Conservation (phyloP, 78 protist genomes). For the Blattamonas nauphoetae region DNA sequence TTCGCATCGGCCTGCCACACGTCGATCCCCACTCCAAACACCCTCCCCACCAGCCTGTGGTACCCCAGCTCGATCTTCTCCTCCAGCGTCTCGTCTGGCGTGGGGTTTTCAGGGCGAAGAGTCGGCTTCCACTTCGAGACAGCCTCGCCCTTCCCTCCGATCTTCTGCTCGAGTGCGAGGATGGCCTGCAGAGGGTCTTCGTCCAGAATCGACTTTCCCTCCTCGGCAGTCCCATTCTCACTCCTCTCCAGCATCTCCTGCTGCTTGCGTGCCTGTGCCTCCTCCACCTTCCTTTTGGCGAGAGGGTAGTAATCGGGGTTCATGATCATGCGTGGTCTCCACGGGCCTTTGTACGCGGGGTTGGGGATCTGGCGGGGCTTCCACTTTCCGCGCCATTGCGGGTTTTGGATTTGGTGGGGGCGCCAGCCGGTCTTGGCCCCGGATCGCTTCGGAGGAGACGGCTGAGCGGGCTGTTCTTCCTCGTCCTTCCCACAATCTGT, state of each 20-base stretch:
- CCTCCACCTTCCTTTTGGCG: background rate
- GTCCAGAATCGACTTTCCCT: too few relatives aligned
- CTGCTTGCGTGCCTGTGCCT: background rate
- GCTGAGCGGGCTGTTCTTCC: too few relatives aligned
- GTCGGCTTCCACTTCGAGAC: background rate
- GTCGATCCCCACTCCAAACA: too few relatives aligned
- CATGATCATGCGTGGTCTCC: background rate
- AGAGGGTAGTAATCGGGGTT: background rate
- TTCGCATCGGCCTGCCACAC: too few relatives aligned
- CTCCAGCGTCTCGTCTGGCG: too few relatives aligned
- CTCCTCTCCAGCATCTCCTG: background rate
- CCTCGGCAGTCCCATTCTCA: too few relatives aligned
- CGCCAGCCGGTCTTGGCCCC: too few relatives aligned
- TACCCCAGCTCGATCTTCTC: too few relatives aligned
- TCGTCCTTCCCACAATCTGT: background rate
- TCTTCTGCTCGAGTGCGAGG: background rate
- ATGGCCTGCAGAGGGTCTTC: too few relatives aligned
- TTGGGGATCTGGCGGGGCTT: background rate
- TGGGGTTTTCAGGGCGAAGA: too few relatives aligned
- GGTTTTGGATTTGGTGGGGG: background rate
- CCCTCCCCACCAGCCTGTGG: too few relatives aligned
- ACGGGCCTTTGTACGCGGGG: background rate
- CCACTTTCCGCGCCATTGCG: background rate
- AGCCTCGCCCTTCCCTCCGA: background rate
- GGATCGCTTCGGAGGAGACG: too few relatives aligned